Conservation (phyloP, 345 rosid genomes). For the Aquilaria sinensis region DNA sequence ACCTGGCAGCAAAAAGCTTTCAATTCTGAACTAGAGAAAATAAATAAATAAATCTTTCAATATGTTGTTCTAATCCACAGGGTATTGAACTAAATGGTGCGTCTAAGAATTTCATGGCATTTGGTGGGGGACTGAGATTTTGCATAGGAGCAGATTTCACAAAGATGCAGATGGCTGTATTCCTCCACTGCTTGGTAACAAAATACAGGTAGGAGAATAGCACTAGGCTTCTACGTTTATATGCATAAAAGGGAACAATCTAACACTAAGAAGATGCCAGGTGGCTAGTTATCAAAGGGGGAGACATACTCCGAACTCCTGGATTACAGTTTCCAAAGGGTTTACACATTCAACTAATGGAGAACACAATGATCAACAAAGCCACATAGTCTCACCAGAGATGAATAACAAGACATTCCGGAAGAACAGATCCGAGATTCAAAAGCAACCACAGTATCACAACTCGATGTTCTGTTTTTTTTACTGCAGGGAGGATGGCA, state of each 20-base stretch:
- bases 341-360: conserved; percentile 46
- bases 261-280: conserved; percentile 28
- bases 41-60: too few relatives aligned
- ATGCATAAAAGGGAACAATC: neutral
- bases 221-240: neutral
- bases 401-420: too few relatives aligned
- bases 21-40: neutral
- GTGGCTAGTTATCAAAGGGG: conserved; percentile 71
- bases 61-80: conserved; percentile 24
- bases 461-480: conserved; percentile 4
- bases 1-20: neutral
- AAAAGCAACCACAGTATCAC: conserved; percentile 1
- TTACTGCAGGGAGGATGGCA: conserved; percentile 15
- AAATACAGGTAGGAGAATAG: conserved; percentile 58
- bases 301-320: conserved; percentile 66
- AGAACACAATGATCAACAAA: conserved; percentile 28
- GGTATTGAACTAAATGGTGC: conserved; percentile 50
- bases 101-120: conserved; percentile 83
- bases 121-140: conserved; percentile 97
- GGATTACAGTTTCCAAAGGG: conserved; percentile 87
- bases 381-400: conserved; percentile 1
- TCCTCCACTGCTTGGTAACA: conserved; percentile 77
- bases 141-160: conserved; percentile 94
- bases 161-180: conserved; percentile 78
- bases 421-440: neutral